Evolutionary conservation across 306 rosid genomes (phyloP), one percentile per base, ranked within the genome.

Genomic region (Lathyrus oleraceus): DNA sequence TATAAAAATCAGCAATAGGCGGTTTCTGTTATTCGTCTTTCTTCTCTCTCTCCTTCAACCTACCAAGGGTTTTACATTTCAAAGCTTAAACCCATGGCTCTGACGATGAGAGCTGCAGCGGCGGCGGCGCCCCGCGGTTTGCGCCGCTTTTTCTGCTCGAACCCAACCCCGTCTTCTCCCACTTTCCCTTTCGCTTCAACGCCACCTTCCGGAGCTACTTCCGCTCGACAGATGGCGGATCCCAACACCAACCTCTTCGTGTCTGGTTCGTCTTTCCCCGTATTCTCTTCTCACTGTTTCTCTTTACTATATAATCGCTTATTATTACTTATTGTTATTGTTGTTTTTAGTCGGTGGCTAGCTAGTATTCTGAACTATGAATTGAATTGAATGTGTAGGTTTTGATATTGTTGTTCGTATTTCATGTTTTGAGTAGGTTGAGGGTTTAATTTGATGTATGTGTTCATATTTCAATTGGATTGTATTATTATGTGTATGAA

Each of bases 201-300:
- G 10, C 73, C 83, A 63, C 20, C 75, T 13, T 6, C 85, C 2
- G 71, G 72, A 12, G 53, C 84, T 8, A 36, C 83, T 13, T 57
- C 79, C 65, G 76, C 78, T 45, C 85, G 94, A 11, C 84, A 83
- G 67, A 53, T 23, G 84, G 86, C 91, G n/a, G 94, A 89, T 4
- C 97, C 97, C 49, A 85, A 72, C 78, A 78, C 88, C 80, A 91
- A 85, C 73, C 97, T 91, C 85, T 91, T 91, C 79, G 96, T 91
- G 79, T 91, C 97, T 11, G 96, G 97, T 84, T 20, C n/a, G 58
- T 52, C 19, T 30, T 20, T 10, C 21, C 20, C 57, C n/a, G n/a
- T 54, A 5, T 47, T 16, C 21, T 0, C n/a, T 23, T 15, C 52
- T 25, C 27, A 23, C 27, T 23, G 27, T 14, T 10, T 16, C 20